Base-by-base conservation (phyloP, 202 grass and related monocot species). In the Hordeum pubiflorum region DNA sequence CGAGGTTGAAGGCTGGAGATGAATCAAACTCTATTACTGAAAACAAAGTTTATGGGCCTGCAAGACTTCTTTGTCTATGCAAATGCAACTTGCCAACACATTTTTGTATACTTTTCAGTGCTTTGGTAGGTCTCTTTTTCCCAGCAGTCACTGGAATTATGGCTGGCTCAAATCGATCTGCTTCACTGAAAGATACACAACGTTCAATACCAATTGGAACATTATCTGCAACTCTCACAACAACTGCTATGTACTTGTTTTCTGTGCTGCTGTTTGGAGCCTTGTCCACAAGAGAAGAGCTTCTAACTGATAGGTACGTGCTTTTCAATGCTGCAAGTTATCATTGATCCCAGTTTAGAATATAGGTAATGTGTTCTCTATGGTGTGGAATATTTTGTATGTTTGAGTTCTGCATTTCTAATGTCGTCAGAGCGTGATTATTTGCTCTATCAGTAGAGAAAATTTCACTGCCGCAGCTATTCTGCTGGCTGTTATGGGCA, bases 81-180 rank as follows among this genome's bases (percentile, higher is more conserved):
- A 85, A 55, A 22, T 75, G 44, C 66, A 78, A 82, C 44, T 58
- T 63, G 3, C 66, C 79, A 46, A 86, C 54, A 21, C 8, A 69
- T 75, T 82, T 48, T 38, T 90, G 44, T 81, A 48, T 24, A 74
- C 26, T 81, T 92, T 82, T 52, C 87, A 99, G 96, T 93, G 92
- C 96, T 76, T 91, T 99, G 87, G 96, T 99, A 38, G 96, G 96
- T 71, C 89, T 99, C 60, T 99, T 96, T 80, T 99, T 99, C 72
- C 96, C 96, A 83, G 96, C 92, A 74, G 96, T 99, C 58, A 99
- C 96, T 57, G 96, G 96, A 82, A 99, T 99, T 84, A 99, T 99
- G 96, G 96, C 92, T 76, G 96, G 96, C 37, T 99, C 96, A 83
- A 99, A 99, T 61, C 90, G 96, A 20, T 99, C 92, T 81, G 89